These are phyloP conservation scores for Athelia psychrophila DNA, from an alignment of 1,284 basidiomycete genomes.

Conservation along the genomic window DNA sequence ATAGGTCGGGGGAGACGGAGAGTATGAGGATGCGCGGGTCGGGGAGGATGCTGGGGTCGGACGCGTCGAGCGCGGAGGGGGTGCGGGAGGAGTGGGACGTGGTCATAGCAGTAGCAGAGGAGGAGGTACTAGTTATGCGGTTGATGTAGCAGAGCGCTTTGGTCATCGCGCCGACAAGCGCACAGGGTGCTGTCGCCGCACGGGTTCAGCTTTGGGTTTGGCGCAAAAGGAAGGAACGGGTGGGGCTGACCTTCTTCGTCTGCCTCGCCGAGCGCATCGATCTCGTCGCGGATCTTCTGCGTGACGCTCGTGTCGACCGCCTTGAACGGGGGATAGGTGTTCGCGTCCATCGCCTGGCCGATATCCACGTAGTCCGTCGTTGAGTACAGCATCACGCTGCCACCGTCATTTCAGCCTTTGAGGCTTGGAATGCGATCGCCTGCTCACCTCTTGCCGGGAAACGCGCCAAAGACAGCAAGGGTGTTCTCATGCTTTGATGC, in stretches of 20 bases:
- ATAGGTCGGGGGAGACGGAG: conserved; percentile 88
- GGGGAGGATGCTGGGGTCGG: conserved; percentile 42
- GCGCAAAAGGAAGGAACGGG: conserved; percentile 8
- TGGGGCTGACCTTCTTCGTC: conserved; percentile 45
- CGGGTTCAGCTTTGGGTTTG: conserved; percentile 8
- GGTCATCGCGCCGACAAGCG: conserved; percentile 83
- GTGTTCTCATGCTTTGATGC: conserved; percentile 91
- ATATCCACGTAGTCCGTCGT: conserved; percentile 48
- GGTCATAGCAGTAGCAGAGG: conserved; percentile 25
- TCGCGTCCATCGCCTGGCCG: conserved; percentile 54
- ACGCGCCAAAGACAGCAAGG: conserved; percentile 87
- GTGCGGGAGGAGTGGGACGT: conserved; percentile 31
- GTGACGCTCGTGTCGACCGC: conserved; percentile 69
- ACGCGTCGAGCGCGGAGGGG: conserved; percentile 20
- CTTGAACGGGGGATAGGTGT: conserved; percentile 83
- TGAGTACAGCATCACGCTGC: conserved; percentile 73
- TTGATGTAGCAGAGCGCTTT: conserved; percentile 94
- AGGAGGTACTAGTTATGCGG: conserved; percentile 43
- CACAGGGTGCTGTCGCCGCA: conserved; percentile 53
- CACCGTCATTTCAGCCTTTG: too few species aligned
- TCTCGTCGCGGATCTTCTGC: conserved; percentile 57
- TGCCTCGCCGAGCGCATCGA: conserved; percentile 48
- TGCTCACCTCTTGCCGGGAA: conserved; percentile 75
- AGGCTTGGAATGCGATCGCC: conserved; percentile 1
- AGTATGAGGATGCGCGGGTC: conserved; percentile 89